Base-by-base conservation (phyloP, 1,139 yeast species). In the Meyerozyma athensensis region DNA sequence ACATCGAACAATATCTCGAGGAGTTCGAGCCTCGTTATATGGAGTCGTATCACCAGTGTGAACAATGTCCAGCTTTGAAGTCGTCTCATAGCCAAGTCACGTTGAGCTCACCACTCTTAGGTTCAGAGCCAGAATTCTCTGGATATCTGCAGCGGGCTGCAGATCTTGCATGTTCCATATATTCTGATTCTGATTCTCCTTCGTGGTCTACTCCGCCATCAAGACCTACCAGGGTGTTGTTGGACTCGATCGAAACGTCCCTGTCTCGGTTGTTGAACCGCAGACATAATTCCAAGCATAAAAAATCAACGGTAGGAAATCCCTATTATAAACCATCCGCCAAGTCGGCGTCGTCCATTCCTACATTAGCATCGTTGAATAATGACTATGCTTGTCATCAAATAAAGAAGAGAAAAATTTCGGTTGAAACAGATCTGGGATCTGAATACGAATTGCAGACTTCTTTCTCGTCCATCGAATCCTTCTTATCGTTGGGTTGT, bases 281-380 rank as follows among this genome's bases (percentile, higher is more conserved):
- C 20, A 8, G 32, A 16, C 19, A 28, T 5, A 8, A 9, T 4
- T 9, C 32, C 9, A 28, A 18, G 12, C 19, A 17, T 19, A 28
- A 28, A 18, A 28, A 28, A 14, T 30, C 36, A 16, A 38, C 34
- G 21, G 40, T 41, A 23, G 50, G 50, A 4, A 46, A 46, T 26
- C 50, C 50, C 2, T 46, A 43, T 21, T 46, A 46, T 31, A 39
- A 37, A 23, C 43, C 42, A 4, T n/a, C 20, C 7, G 9, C 19
- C 14, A 13, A 12, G 34, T 21, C 26, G 17, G 13, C 24, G 19
- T 14, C 34, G 26, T 31, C 34, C 7, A 31, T 31, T n/a, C 34
- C 34, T 20, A 19, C 43, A 14, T 20, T 34, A 21, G 19, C 40
- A 30, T 26, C 40, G 31, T 8, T 26, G 9, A 16, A 12, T 18